Evolutionary conservation across 257 asterid genomes (phyloP).

Genomic region (Scutellaria minor): DNA sequence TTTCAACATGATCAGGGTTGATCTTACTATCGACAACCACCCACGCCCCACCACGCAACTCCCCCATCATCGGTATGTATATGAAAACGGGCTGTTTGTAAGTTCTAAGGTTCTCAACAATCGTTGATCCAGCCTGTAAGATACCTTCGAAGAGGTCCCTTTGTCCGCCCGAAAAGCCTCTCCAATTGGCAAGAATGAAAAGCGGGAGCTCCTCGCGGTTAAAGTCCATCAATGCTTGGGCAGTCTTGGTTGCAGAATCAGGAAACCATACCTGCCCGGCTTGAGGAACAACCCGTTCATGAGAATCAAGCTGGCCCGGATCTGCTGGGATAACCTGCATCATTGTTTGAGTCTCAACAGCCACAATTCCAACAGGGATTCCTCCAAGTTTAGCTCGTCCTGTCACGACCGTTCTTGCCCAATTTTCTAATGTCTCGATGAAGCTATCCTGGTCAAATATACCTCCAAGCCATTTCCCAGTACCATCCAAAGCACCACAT

Average conservation of each 20-base stretch:
- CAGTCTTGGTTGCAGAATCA: conserved; percentile 90
- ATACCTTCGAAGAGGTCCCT: conserved; percentile 98
- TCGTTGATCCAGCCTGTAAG: conserved; percentile 94
- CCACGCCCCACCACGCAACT: conserved; percentile 99
- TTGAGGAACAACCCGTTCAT: conserved; percentile 91
- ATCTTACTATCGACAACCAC: conserved; percentile 93
- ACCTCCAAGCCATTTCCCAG: conserved; percentile 92
- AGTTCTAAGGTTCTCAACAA: conserved; percentile 89
- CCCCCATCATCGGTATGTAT: conserved; percentile 93
- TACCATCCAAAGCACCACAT: conserved; percentile 62
- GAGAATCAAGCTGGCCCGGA: conserved; percentile 97
- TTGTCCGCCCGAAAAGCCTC: conserved; percentile 99
- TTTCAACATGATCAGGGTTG: conserved; percentile 88
- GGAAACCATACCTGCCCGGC: conserved; percentile 99
- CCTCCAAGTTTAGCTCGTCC: conserved; percentile 98
- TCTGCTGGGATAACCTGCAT: conserved; percentile 98
- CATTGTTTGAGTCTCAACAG: conserved; percentile 97
- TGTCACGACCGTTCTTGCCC: conserved; percentile 98
- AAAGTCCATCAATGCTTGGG: conserved; percentile 95
- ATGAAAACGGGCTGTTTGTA: conserved; percentile 86
- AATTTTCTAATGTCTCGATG: conserved; percentile 89
- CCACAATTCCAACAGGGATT: conserved; percentile 91
- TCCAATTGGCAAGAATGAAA: conserved; percentile 96
- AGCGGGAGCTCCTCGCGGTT: conserved; percentile 87
- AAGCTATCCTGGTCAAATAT: conserved; percentile 88